Base-by-base conservation (phyloP, 495 filamentous ascomycete genomes). In the Neurospora sp. region DNA sequence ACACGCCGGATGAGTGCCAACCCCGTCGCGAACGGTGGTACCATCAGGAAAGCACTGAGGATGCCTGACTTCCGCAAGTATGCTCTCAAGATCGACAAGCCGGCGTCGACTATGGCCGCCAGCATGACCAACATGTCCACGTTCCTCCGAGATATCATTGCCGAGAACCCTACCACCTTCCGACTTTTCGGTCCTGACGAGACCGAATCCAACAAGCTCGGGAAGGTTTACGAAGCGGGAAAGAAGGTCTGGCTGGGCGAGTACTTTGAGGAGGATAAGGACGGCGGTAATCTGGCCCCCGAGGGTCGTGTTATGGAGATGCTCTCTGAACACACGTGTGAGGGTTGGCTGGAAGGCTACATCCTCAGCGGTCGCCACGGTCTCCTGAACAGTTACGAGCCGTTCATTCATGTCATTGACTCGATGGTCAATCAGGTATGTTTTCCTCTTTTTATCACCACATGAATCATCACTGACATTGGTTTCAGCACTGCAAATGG, bases 171-270 rank as follows among this genome's bases (percentile, higher is more conserved):
- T 72, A 83, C 82, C 44, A 89, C 83, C 74, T 93, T 93, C 86
- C 89, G 90, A 6, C 83, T 92, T 6, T 91, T 93, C 71, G 91
- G 91, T 1, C 91, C 91, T 0, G 90, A 93, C 77, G 91, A 93
- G 84, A 92, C 90, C 5, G 89, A 92, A 77, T 91, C 90, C 31
- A 93, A 93, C 82, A 92, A 93, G 79, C 87, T 92, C 4, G 83
- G 80, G 4, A 85, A 85, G 27, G 86, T 92, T 53, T 92, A 92
- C 80, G 84, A 89, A 70, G 89, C 86, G 8, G 88, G 88, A 48
- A 91, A 92, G 85, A 93, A 93, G 77, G 90, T 92, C 6, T 92
- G 91, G 90, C 84, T 93, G 85, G 89, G 87, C 22, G 89, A 91
- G 39, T 92, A 90, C 79, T 90, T 93, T 74, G 88, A 89, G 1